A percentile compares a stretch with the other conserved stretches of the same genome.
Evolutionary conservation across 768 basidiomycete species (phyloP).

Genomic region (Auriscalpium orientale): DNA sequence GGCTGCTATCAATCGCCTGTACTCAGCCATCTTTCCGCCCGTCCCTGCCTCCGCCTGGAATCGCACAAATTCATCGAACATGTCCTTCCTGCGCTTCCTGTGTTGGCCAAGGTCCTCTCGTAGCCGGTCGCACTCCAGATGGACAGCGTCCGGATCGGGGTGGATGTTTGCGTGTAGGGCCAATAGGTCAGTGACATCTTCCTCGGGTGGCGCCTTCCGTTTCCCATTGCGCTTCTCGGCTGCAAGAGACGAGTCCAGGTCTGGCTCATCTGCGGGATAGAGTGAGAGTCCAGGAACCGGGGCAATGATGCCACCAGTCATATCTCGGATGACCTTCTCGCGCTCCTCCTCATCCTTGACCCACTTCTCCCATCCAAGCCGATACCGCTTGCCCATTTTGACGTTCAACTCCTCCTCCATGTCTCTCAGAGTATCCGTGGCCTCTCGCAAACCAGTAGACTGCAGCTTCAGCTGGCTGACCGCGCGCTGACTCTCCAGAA

Average conservation of each 20-base stretch:
- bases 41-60: constrained; percentile 90
- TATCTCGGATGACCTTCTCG: constrained; percentile 61
- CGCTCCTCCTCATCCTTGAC: constrained; percentile 75
- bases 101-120: constrained; percentile 59
- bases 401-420: constrained; percentile 58
- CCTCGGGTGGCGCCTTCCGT: constrained; percentile 40
- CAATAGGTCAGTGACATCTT: constrained; percentile 60
- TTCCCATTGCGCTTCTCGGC: constrained; percentile 36
- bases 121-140: constrained; percentile 48
- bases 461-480: constrained; percentile 64
- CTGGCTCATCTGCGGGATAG: constrained; percentile 20
- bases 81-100: constrained; percentile 57
- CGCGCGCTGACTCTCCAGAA: constrained; percentile 74
- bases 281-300: constrained; percentile 36
- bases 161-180: constrained; percentile 52
- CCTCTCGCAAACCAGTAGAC: constrained; percentile 56
- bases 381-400: constrained; percentile 78
- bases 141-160: constrained; percentile 45
- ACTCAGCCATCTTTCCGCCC: constrained; percentile 81
- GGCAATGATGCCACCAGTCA: constrained; percentile 48
- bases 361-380: constrained; percentile 92
- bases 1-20: constrained; percentile 80
- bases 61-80: constrained; percentile 69
- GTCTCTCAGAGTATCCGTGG: constrained; percentile 48
- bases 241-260: constrained; percentile 3